A percentile compares a stretch with the other conserved stretches of the same genome.
phyloP scores from a whole-genome alignment of 345 rosid genomes.

The Melaleuca quinquenervia region DNA sequence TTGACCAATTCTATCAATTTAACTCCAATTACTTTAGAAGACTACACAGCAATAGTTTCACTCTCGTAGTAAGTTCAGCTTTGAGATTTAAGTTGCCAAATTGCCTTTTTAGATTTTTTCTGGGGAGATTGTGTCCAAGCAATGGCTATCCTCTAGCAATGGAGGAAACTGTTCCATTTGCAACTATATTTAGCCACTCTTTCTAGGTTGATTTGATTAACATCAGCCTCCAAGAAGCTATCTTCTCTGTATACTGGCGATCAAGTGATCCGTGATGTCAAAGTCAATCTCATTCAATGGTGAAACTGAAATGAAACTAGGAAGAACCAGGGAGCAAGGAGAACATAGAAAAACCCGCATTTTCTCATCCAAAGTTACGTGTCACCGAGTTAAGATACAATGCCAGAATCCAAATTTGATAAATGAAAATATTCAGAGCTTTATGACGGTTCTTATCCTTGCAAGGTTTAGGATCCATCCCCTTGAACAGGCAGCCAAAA shows the following conservation, averaged over 20 bases:
- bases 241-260: neutral
- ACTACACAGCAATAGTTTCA: neutral
- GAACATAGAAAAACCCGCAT: rapidly evolving
- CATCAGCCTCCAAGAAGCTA: neutral
- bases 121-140: neutral
- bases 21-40: neutral
- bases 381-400: neutral
- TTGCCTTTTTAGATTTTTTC: neutral
- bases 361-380: neutral
- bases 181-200: neutral
- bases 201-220: neutral
- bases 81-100: neutral
- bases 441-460: neutral
- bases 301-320: neutral
- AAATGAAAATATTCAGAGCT: neutral
- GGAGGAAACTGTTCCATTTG: neutral
- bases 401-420: neutral
- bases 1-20: neutral
- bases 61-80: neutral
- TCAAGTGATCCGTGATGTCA: neutral
- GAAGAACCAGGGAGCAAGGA: neutral
- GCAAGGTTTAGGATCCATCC: neutral
- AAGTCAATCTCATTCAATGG: neutral
- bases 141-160: neutral
- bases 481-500: neutral